Conservation (phyloP, 2,329 filamentous ascomycete genomes). For the Endoconidiophora polonica region DNA sequence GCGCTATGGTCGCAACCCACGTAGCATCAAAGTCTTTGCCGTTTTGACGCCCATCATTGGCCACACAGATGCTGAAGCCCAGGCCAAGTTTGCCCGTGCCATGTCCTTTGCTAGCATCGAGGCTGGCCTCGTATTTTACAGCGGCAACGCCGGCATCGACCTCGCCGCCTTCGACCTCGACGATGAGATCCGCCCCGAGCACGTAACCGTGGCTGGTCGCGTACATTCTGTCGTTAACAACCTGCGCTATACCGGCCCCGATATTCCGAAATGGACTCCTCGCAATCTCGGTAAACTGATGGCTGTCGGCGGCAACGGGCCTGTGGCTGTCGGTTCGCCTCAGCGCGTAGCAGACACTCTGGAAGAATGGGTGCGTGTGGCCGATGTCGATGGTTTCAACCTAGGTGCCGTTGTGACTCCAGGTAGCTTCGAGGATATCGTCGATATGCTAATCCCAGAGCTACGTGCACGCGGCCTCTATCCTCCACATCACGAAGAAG, state of each 20-base stretch:
- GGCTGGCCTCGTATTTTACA: constrained; percentile 46
- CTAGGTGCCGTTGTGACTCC: constrained; percentile 27
- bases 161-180: constrained; percentile 43
- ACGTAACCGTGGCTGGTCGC: constrained; percentile 34
- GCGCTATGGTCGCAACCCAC: constrained; percentile 33
- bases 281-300: constrained; percentile 20
- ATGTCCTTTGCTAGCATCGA: constrained; percentile 37
- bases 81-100: constrained; percentile 31
- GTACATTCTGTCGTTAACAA: constrained; percentile 34
- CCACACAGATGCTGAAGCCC: constrained; percentile 41
- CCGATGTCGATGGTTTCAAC: constrained; percentile 44
- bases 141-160: constrained; percentile 52
- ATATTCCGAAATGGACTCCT: constrained; percentile 21
- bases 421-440: constrained; percentile 48
- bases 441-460: constrained; percentile 47
- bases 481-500: constrained; percentile 17
- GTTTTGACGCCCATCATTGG: constrained; percentile 42
- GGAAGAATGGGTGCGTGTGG: constrained; percentile 28
- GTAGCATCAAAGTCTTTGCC: constrained; percentile 43
- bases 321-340: constrained; percentile 19
- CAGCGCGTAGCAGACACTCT: constrained; percentile 20
- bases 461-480: constrained; percentile 37
- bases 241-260: constrained; percentile 20
- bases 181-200: constrained; percentile 45
- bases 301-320: constrained; percentile 20